Conservation (phyloP, 225 moss, liverwort and hornwort genomes). For the Pseudisothecium myosuroides region DNA sequence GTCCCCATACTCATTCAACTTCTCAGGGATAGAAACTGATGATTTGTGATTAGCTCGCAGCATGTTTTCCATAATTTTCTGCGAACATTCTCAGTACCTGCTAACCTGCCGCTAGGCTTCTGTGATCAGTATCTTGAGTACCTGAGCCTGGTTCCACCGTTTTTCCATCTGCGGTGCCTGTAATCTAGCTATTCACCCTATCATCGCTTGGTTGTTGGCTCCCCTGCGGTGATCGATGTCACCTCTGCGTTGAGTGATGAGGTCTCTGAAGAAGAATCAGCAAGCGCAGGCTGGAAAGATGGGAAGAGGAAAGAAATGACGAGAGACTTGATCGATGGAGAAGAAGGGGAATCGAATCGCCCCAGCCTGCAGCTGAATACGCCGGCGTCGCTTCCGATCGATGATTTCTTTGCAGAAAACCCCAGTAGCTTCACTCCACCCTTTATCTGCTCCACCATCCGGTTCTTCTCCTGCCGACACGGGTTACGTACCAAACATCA, state of each 20-base stretch:
- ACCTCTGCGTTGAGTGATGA: conserved; percentile 62
- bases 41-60: too few relatives aligned
- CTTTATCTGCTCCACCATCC: conserved; percentile 96
- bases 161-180: conserved; percentile 18
- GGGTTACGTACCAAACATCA: conserved; percentile 99
- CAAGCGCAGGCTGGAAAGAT: conserved; percentile 38
- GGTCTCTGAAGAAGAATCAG: conserved; percentile 50
- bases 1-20: too few relatives aligned
- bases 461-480: conserved; percentile 89
- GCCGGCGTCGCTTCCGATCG: conserved; percentile 56
- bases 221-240: conserved; percentile 55
- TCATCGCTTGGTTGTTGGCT: conserved; percentile 24
- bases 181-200: not conserved
- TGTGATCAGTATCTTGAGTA: too few relatives aligned
- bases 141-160: conserved; percentile 6
- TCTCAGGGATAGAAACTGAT: too few relatives aligned
- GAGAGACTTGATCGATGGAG: conserved; percentile 48
- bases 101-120: too few relatives aligned
- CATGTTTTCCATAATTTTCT: too few relatives aligned
- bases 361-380: conserved; percentile 20
- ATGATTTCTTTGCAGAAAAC: conserved; percentile 48
- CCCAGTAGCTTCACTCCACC: too few relatives aligned
- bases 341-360: conserved; percentile 45
- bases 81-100: too few relatives aligned
- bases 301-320: conserved; percentile 54